Percentiles rank a stretch among this genome's conserved stretches.
phyloP scores from a whole-genome alignment of 305 asterid genomes.

The Rubia balearica region DNA sequence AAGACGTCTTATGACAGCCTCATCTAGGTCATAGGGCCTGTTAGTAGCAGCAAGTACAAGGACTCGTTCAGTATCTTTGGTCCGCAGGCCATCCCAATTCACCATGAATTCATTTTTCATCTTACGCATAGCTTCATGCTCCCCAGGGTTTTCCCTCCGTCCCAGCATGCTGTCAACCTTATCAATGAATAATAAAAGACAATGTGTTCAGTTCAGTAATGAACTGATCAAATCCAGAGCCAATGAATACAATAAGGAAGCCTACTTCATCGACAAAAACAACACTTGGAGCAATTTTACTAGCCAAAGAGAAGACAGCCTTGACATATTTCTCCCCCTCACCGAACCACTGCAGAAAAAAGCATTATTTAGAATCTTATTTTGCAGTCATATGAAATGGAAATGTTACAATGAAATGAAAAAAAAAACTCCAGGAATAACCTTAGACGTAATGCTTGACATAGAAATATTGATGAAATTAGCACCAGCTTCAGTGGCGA shows the following conservation, averaged over 20 bases:
- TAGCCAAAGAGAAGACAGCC: conserved; percentile 46
- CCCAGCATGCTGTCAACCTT: conserved; percentile 56
- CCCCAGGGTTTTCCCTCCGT: conserved; percentile 47
- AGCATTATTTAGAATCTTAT: conserved; percentile 1
- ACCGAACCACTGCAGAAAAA: conserved; percentile 42
- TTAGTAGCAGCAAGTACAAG: conserved; percentile 54
- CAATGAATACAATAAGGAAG: neutral
- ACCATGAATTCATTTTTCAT: conserved; percentile 57
- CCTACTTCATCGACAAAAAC: conserved; percentile 48
- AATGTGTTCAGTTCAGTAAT: neutral
- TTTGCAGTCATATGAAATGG: neutral
- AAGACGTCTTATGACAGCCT: conserved; percentile 48
- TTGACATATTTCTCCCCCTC: conserved; percentile 51
- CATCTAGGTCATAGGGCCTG: conserved; percentile 51
- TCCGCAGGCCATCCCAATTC: conserved; percentile 52
- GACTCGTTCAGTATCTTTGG: conserved; percentile 47
- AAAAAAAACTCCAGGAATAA: conserved; percentile 3
- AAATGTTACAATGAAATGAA: neutral
- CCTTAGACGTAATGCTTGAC: conserved; percentile 56
- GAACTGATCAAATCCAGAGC: neutral
- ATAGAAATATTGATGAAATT: conserved; percentile 47
- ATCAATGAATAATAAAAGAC: conserved; percentile 1
- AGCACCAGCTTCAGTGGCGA: conserved; percentile 52
- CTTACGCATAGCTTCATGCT: conserved; percentile 54
- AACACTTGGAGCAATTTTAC: conserved; percentile 49